Base-by-base conservation (phyloP, 495 filamentous ascomycete genomes). In the Podospora fimiseda region DNA sequence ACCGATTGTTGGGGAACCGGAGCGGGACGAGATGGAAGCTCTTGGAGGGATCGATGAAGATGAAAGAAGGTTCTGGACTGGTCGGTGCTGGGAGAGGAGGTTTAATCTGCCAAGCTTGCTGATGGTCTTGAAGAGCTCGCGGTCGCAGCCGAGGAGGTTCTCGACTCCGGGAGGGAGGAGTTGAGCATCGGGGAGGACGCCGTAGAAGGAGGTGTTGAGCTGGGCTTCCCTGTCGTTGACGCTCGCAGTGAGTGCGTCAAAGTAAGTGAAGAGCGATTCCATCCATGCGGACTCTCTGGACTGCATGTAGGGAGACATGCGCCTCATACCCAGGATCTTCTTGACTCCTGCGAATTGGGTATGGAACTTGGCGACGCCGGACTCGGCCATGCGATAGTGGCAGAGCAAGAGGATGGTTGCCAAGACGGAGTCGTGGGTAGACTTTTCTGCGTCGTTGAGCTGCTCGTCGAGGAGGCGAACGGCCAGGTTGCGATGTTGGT, bases 271-370 rank as follows among this genome's bases (percentile, higher is more conserved):
- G 62, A 96, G 83, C n/a, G 89, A 84, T 54, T 95, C 89, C 74
- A 96, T 90, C 92, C 92, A 97, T 3, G 77, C 72, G 56, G 79
- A 80, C 43, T 77, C 76, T 39, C 82, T 85, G 24, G 88, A 81
- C 48, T 89, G 86, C 14, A 83, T 80, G 38, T 83, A 74, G 15
- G 78, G 66, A 23, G 78, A 80, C 20, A 82, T 80, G 55, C 86
- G 78, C 49, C 91, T 80, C 70, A 97, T 83, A 9, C 85, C 80
- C 9, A 96, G 81, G 44, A 97, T 82, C 73, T 93, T 92, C 65
- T 91, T 93, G 46, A 96, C 92, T 1, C 92, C 91, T 1, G 90
- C 89, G 59, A 97, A 91, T 62, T 96, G 92, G 0, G 89, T 92
- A 50, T 89, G 86, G 70, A 96, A 96, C 61, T 91, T 88, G 2